Base-by-base conservation (phyloP, 257 asterid species). In the Rubia yunnanensis region DNA sequence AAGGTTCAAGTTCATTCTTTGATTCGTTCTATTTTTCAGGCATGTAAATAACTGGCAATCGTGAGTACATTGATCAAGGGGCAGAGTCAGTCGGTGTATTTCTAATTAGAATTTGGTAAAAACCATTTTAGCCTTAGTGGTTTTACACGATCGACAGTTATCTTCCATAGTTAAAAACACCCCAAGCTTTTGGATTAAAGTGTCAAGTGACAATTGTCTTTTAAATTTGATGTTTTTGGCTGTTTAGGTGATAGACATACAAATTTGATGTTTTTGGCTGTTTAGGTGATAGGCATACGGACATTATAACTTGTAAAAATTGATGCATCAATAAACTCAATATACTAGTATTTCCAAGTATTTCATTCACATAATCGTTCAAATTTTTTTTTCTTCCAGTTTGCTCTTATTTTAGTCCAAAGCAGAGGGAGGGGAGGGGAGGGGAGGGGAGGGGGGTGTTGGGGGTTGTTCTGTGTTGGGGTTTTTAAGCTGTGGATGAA, bases 1-100 rank as follows among this genome's bases (percentile, higher is more conserved):
- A 48, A 62, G 64, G 52, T 68, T 26, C 34, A 44, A 10, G 41
- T 74, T 68, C 73, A 90, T 86, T 90, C 88, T 75, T 90, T 88
- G 36, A 86, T 88, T 90, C 86, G 75, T 89, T 82, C 70, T 11
- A 44, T 4, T 53, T 72, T 31, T 48, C 38, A 35, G 34, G 49
- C 49, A 26, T 46, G 72, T 73, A 54, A 61, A 62, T 67, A 73
- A 54, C 49, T 61, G 39, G 23, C 6, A 22, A 30, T 14, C 38
- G 11, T 44, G 46, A 13, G 31, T 32, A 60, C 30, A 5, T 31
- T 49, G 63, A 18, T 53, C 50, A n/a, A 41, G 17, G 11, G 31
- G 32, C 48, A 52, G 22, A 23, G 41, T 44, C 20, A 50, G 13
- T 6, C 28, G 3, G 3, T 35, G 23, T 8, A 17, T 38, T 50